Evolutionary conservation across 352 stramenopile genomes (phyloP), one percentile per base, ranked within the genome.

Genomic region (Phytophthora pinifolia): DNA sequence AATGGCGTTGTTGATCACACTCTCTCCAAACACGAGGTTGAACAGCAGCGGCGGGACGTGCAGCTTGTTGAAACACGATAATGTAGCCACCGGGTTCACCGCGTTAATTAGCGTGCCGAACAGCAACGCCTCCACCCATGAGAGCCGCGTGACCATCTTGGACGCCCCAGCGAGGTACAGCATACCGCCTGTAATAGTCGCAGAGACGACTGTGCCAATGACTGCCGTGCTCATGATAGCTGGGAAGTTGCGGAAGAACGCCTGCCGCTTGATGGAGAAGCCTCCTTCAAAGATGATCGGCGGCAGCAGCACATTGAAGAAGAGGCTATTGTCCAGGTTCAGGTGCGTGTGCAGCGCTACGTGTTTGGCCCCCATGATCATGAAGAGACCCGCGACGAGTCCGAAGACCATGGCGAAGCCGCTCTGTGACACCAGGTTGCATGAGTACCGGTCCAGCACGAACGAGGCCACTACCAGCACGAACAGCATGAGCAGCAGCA

Each of bases 11-110:
- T 98, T 98, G n/a, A 98, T 72, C 18, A 97, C 89, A 34, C 81
- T 96, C 64, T 98, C 94, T 54, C 94, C 94, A 69, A 98, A 98
- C 6, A 98, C 89, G 27, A 98, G 80, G 60, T 98, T 98, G 74
- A 98, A 98, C 14, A 98, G 72, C 47, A 94, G 69, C 34, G 92
- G 88, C 22, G 83, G 82, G 14, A 78, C 84, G 59, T 90, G 70
- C 46, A 95, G 70, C 30, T 87, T 92, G 73, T 96, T 94, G 62
- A 98, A 98, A 38, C 96, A 94, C 20, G 88, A 83, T 13, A 98
- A 68, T 35, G 89, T 97, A n/a, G 88, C 89, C n/a, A 98, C 92
- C 13, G 94, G 91, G 63, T 98, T 92, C 45, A 97, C 95, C 2
- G 92, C 87, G 65, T 87, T 96, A 54, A 98, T 96, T 14, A 98